A percentile compares a stretch with the other conserved stretches of the same genome.
Conservation (phyloP, 106 monocot species). For the Dendrobium catenatum region DNA sequence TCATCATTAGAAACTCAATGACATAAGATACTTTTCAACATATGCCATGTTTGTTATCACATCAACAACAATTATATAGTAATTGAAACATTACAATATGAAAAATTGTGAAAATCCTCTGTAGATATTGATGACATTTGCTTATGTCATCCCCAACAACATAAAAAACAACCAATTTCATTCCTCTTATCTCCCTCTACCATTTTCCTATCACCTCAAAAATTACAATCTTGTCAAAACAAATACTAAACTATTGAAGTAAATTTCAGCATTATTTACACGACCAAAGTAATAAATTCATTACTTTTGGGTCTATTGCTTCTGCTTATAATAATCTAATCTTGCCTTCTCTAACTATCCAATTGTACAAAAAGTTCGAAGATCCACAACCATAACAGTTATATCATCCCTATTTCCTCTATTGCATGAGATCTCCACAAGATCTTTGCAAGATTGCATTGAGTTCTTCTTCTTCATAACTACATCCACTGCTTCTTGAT, state of each 20-base stretch:
- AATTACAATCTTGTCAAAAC: not conserved
- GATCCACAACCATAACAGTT: conserved; percentile 70
- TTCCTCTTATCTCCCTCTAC: not conserved
- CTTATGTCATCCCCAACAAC: no score
- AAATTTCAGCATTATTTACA: not conserved
- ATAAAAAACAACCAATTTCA: not conserved
- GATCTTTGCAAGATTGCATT: conserved; percentile 44
- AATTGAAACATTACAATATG: no score
- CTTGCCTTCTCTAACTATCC: not conserved
- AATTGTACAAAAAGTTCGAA: conserved; percentile 32
- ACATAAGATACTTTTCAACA: no score
- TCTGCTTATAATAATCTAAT: not conserved
- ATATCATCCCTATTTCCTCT: conserved; percentile 70
- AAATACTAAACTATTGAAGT: not conserved
- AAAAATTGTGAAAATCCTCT: no score
- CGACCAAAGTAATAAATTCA: not conserved
- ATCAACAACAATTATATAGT: no score
- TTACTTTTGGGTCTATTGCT: not conserved
- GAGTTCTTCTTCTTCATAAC: conserved; percentile 17
- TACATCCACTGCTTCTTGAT: conserved; percentile 66
- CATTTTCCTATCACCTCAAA: not conserved
- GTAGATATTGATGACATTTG: no score
- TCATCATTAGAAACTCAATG: no score
- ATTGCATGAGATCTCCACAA: conserved; percentile 40
- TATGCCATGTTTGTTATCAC: no score